These are phyloP conservation scores for Globisporangium irregulare DNA, from an alignment of 352 stramenopile species.

Conservation along the genomic window DNA sequence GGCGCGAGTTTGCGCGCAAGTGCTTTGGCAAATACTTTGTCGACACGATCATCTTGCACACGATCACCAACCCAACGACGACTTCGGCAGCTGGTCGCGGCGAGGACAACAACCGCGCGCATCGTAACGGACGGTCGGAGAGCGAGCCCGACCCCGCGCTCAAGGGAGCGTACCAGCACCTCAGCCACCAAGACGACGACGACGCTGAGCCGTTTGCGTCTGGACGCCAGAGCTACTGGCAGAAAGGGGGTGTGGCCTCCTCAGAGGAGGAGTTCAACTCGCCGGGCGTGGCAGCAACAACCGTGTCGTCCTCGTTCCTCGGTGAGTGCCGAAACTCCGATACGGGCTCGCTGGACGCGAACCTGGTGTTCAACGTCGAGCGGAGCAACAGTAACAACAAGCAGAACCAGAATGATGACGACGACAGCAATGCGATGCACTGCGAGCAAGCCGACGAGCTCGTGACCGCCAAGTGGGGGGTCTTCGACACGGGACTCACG, in stretches of 20 bases:
- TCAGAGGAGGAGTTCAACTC: conserved; percentile 13
- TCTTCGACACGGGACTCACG: conserved; percentile 55
- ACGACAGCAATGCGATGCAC: conserved; percentile 12
- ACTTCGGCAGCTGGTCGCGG: not conserved
- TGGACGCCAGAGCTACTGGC: conserved; percentile 21
- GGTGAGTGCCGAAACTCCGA: conserved; percentile 27
- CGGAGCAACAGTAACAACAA: conserved; percentile 23
- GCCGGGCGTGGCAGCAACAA: not conserved
- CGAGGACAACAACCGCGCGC: conserved; percentile 22
- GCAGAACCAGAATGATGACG: conserved; percentile 4
- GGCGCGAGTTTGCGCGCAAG: conserved; percentile 72
- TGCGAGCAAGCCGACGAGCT: conserved; percentile 46
- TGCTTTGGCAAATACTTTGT: conserved; percentile 76
- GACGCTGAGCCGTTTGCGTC: not conserved
- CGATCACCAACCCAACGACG: conserved; percentile 25
- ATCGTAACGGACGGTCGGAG: conserved; percentile 15
- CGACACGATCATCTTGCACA: conserved; percentile 75
- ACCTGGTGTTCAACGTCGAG: conserved; percentile 12
- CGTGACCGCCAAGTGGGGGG: conserved; percentile 75
- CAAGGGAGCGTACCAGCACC: conserved; percentile 16
- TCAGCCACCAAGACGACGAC: conserved; percentile 13
- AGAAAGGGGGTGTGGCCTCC: conserved; percentile 21
- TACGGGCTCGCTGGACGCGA: conserved; percentile 24
- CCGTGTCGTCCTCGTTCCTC: conserved; percentile 7
- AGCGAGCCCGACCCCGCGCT: conserved; percentile 2